A percentile compares a stretch with the other conserved stretches of the same genome.
phyloP scores from a whole-genome alignment of 2,329 filamentous ascomycete species.

The Ceratocystis variospora region DNA sequence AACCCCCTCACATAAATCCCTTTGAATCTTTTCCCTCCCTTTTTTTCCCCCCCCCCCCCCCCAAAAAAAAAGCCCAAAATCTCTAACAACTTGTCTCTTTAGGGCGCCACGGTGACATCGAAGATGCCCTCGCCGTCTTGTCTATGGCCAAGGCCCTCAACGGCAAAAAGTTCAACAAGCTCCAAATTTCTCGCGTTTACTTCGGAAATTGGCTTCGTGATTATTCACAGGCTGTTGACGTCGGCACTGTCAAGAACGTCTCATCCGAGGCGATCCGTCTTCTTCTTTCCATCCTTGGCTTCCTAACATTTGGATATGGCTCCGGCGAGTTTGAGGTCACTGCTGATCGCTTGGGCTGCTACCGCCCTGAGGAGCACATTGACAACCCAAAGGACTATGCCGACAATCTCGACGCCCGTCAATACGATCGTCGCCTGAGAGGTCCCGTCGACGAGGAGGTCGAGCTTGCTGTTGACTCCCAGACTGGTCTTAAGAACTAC shows the following conservation, averaged over 20 bases:
- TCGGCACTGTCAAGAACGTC: constrained; percentile 81
- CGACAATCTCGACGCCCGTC: constrained; percentile 70
- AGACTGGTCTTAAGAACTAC: constrained; percentile 79
- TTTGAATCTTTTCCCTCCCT: no score
- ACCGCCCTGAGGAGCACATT: constrained; percentile 61
- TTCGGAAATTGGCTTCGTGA: constrained; percentile 93
- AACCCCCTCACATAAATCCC: no score
- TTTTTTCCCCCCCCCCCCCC: neutral
- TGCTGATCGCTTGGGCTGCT: constrained; percentile 63
- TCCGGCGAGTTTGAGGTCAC: constrained; percentile 77
- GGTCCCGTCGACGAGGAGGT: constrained; percentile 64
- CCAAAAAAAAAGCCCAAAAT: neutral
- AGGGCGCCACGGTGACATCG: constrained; percentile 83
- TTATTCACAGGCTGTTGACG: constrained; percentile 88
- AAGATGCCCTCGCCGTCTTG: constrained; percentile 71
- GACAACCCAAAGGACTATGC: constrained; percentile 80
- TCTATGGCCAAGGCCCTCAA: constrained; percentile 40
- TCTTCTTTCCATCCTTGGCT: constrained; percentile 75
- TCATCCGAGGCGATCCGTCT: constrained; percentile 84
- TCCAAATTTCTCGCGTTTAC: constrained; percentile 79
- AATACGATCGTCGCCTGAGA: constrained; percentile 69
- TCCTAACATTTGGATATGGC: constrained; percentile 80
- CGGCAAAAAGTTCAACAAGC: constrained; percentile 73
- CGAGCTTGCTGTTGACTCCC: constrained; percentile 65
- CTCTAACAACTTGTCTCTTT: constrained; percentile 7